Percentiles rank a stretch among this genome's conserved stretches.
Conservation (phyloP, 163 green algal species). For the Coccomyxa subellipsoidea region DNA sequence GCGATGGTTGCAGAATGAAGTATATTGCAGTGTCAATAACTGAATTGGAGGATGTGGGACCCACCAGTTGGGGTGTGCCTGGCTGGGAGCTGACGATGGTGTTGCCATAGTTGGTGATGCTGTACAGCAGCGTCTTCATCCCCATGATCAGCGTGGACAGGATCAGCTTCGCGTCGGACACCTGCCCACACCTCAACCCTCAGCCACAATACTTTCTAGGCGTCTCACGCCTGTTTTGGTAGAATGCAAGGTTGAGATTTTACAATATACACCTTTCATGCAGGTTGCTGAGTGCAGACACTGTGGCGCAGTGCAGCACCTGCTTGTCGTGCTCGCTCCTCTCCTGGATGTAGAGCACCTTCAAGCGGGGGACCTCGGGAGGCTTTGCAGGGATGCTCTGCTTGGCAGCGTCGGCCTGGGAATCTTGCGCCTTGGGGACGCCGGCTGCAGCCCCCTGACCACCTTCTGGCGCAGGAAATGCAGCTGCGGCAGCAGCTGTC, state of each 20-base stretch:
- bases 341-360: slow-evolving; percentile 13
- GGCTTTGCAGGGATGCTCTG: neutral
- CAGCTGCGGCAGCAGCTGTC: neutral
- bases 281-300: too few species aligned
- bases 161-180: slow-evolving; percentile 26
- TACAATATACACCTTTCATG: neutral
- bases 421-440: neutral
- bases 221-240: too few species aligned
- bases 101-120: slow-evolving; percentile 58
- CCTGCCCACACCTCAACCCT: neutral
- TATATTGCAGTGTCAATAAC: neutral
- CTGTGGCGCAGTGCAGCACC: neutral
- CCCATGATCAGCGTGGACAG: slow-evolving; percentile 55
- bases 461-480: neutral
- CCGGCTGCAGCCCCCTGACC: neutral
- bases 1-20: too few species aligned
- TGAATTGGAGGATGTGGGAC: neutral
- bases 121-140: slow-evolving; percentile 75
- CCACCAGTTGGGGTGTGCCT: neutral
- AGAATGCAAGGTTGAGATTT: too few species aligned
- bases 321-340: slow-evolving; percentile 21
- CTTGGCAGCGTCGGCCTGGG: neutral
- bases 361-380: neutral
- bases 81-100: neutral
- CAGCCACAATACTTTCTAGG: neutral